Percentiles rank a stretch among this genome's conserved stretches.
Evolutionary conservation across 306 rosid species (phyloP).

Genomic region (Fragaria nilgerrensis): DNA sequence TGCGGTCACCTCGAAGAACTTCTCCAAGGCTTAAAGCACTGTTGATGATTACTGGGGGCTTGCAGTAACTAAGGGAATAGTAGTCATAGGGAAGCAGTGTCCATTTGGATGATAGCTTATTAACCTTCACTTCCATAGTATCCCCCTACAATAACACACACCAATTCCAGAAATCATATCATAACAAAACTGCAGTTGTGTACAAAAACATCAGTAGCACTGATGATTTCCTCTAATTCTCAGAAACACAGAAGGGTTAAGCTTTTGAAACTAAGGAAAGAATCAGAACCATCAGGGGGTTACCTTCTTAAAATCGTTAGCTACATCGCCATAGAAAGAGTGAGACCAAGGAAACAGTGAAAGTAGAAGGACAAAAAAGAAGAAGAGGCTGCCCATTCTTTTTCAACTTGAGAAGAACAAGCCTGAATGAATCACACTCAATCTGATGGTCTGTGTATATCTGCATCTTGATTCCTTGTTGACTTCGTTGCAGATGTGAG

Average conservation of each 20-base stretch:
- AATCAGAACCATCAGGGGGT: slow-evolving; percentile 11
- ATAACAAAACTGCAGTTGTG: not conserved
- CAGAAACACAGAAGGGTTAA: not conserved
- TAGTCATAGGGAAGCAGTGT: slow-evolving; percentile 93
- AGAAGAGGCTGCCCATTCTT: not conserved
- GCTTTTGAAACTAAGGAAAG: not conserved
- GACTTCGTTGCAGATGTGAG: no score
- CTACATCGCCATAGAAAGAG: not conserved
- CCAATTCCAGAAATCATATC: not conserved
- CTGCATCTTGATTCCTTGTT: no score
- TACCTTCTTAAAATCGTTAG: not conserved
- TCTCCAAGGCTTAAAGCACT: slow-evolving; percentile 91
- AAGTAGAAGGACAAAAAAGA: not conserved
- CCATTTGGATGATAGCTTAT: slow-evolving; percentile 89
- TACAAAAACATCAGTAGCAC: not conserved
- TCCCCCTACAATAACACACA: slow-evolving; percentile 45
- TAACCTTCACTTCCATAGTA: slow-evolving; percentile 66
- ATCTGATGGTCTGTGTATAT: not conserved
- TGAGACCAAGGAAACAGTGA: not conserved
- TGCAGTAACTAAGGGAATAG: slow-evolving; percentile 81
- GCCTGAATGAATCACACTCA: not conserved
- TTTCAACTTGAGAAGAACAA: not conserved
- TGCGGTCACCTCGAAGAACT: slow-evolving; percentile 96
- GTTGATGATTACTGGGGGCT: slow-evolving; percentile 56
- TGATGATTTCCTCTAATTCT: not conserved